phyloP scores from a whole-genome alignment of 495 filamentous ascomycete genomes.

The Hypoxylon rickii region DNA sequence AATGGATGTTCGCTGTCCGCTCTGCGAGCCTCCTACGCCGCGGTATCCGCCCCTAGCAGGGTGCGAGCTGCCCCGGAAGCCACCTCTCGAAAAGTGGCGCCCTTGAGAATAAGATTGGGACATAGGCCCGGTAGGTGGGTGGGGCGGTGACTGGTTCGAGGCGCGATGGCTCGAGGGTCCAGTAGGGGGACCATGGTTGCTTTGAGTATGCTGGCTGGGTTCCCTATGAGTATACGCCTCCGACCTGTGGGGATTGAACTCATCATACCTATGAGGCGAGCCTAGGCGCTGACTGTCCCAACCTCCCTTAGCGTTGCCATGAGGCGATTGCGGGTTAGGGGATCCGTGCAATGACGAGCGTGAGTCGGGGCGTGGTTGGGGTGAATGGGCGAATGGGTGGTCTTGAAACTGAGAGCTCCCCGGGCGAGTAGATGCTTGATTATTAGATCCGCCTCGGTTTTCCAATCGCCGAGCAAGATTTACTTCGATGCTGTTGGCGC shows the following conservation, averaged over 20 bases:
- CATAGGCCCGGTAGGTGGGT: conserved; percentile 51
- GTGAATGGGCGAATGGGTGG: conserved; percentile 60
- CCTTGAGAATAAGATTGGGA: conserved; percentile 58
- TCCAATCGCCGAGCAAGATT: conserved; percentile 49
- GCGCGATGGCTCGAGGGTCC: conserved; percentile 54
- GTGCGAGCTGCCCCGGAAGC: conserved; percentile 47
- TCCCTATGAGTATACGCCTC: conserved; percentile 29
- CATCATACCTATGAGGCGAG: conserved; percentile 63
- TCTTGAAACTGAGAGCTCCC: conserved; percentile 39
- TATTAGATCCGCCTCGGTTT: conserved; percentile 45
- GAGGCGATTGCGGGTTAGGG: conserved; percentile 69
- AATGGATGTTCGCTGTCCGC: conserved; percentile 46
- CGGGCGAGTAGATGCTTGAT: conserved; percentile 39
- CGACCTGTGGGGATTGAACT: conserved; percentile 12
- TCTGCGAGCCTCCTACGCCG: conserved; percentile 62
- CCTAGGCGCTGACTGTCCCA: conserved; percentile 60
- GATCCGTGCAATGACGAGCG: conserved; percentile 68
- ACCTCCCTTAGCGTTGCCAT: conserved; percentile 62
- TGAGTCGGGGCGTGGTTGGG: conserved; percentile 62
- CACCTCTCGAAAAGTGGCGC: conserved; percentile 56
- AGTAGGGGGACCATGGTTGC: conserved; percentile 57
- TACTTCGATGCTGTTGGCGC: conserved; percentile 54
- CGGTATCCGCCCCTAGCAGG: conserved; percentile 43
- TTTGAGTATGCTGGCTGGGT: conserved; percentile 61
- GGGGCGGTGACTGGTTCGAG: conserved; percentile 56